Evolutionary conservation across 345 rosid genomes (phyloP), one percentile per base, ranked within the genome.

Genomic region (Populus davidiana): DNA sequence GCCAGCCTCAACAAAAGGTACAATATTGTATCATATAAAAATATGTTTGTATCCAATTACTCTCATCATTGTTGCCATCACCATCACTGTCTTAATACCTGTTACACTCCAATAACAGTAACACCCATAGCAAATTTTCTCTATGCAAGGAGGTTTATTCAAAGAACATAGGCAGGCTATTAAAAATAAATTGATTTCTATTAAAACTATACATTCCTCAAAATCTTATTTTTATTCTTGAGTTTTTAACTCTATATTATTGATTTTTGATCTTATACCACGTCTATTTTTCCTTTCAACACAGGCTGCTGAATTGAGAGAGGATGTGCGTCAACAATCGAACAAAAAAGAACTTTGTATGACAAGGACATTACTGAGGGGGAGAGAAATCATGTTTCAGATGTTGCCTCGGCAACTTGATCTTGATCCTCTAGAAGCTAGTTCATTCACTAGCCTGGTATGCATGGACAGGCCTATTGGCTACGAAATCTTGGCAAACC

Each of bases 1-100:
- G 74, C 29, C 74, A 76, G 35, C 69, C 31, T 29, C 74, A 73
- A 79, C 9, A 72, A 70, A 64, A 35, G 31, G 18, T 35, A 11
- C 13, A 41, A 41, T 25, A 7, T 23, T 25, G 47, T 25, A 16
- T 31, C 35, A 56, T 6, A 35, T 11, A 4, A 33, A 31, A 72
- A 52, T 29, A 52, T 50, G 11, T 17, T 5, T 3, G 39, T 54
- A 8, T 71, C 27, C 31, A 52, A 20, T 52, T 52, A 52, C 59
- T 18, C 6, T 7, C 59, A 52, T 20, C 59, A 52, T 52, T 52
- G 20, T 52, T 3, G n/a, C 59, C 59, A 52, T 2, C 59, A 52
- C 7, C 21, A 20, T 20, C 59, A 52, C n/a, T 52, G 20, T 52
- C 59, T 52, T 20, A 20, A 52, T 21, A 23, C n/a, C 59, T 20